Conservation (phyloP, 1,284 basidiomycete species). For the Sanguinoderma infundibulare region DNA sequence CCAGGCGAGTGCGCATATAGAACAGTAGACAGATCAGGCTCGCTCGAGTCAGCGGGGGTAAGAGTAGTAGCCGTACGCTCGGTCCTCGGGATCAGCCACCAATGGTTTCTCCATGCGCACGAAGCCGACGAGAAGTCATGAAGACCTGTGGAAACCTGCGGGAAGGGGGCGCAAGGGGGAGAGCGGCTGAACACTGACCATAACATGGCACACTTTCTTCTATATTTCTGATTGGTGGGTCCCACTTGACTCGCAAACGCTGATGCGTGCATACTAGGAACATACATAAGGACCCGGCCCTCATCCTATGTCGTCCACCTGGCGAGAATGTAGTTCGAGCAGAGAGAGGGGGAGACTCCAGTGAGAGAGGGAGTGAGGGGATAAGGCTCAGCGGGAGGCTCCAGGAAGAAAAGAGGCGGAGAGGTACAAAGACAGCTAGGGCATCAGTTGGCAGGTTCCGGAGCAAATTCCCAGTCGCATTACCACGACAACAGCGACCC, state of each 20-base stretch:
- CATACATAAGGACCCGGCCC: background rate
- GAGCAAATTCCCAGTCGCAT: too few relatives aligned
- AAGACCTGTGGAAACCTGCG: too few relatives aligned
- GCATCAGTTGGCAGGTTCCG: too few relatives aligned
- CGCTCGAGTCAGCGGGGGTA: background rate
- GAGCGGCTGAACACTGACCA: slow-evolving; percentile 25
- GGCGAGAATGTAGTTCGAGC: slow-evolving; percentile 16
- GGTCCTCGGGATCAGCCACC: background rate
- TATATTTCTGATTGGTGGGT: slow-evolving; percentile 4
- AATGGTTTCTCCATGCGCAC: background rate
- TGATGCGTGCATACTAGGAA: slow-evolving; percentile 6
- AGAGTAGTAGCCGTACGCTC: background rate
- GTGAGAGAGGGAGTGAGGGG: too few relatives aligned
- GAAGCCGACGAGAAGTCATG: too few relatives aligned
- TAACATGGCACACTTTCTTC: slow-evolving; percentile 36
- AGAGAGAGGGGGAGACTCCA: too few relatives aligned
- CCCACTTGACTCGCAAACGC: background rate
- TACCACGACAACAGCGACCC: too few relatives aligned
- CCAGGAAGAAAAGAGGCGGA: too few relatives aligned
- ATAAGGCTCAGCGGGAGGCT: too few relatives aligned
- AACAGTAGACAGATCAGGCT: background rate
- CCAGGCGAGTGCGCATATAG: background rate
- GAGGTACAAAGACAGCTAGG: too few relatives aligned
- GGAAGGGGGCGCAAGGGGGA: background rate
- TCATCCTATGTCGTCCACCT: slow-evolving; percentile 19